A percentile compares a stretch with the other conserved stretches of the same genome.
These are phyloP conservation scores for Drosera spatulata DNA, from an alignment of 179 eudicot genomes.

Conservation along the genomic window DNA sequence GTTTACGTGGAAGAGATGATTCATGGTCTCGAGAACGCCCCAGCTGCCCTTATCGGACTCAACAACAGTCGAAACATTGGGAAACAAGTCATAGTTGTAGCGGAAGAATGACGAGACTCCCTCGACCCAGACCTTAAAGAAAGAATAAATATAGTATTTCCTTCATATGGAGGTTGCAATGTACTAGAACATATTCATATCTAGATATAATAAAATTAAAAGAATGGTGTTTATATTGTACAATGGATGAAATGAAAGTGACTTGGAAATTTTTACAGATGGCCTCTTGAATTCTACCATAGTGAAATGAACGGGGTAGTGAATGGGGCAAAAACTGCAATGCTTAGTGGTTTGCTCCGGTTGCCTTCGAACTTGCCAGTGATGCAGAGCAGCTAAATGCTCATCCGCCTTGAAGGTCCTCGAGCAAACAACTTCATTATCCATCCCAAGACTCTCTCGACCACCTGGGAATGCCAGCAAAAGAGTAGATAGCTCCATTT, in stretches of 20 bases:
- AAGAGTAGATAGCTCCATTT: not conserved
- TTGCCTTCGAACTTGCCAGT: too few species aligned
- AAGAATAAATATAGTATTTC: too few species aligned
- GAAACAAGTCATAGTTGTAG: constrained; percentile 41
- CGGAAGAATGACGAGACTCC: constrained; percentile 16
- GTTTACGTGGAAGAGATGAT: constrained; percentile 38
- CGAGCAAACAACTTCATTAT: constrained; percentile 95
- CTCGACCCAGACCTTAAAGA: too few species aligned
- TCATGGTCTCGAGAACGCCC: constrained; percentile 47
- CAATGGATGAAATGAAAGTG: too few species aligned
- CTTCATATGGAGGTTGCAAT: too few species aligned
- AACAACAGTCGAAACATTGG: constrained; percentile 48
- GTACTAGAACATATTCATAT: too few species aligned
- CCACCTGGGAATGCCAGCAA: constrained; percentile 38
- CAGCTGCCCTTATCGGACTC: constrained; percentile 40
- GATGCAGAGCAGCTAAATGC: constrained; percentile 37
- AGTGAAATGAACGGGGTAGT: too few species aligned
- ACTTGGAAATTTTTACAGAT: too few species aligned
- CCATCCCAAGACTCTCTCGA: constrained; percentile 90
- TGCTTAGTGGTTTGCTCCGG: not conserved
- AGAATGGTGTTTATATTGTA: too few species aligned
- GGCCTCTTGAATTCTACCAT: too few species aligned
- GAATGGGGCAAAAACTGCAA: not conserved
- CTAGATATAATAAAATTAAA: too few species aligned
- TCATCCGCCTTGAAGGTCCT: constrained; percentile 63